These are phyloP conservation scores for Panicum virgatum DNA, from an alignment of 202 grass and related monocot species.

Conservation along the genomic window DNA sequence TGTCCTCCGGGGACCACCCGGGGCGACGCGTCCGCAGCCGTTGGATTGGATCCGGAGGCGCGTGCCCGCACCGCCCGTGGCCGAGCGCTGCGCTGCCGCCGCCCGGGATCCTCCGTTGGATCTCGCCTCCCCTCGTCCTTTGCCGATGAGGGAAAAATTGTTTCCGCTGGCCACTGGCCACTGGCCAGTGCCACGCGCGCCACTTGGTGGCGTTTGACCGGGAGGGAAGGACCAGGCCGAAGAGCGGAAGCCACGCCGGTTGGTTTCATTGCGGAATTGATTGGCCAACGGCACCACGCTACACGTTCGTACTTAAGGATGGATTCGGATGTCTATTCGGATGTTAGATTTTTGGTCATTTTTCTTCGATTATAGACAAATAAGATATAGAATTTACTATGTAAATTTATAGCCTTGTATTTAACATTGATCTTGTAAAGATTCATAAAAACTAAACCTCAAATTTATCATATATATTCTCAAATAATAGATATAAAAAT, in stretches of 20 bases:
- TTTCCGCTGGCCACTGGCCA: too few species aligned
- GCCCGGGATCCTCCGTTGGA: slow-evolving; percentile 50
- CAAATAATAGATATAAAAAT: too few species aligned
- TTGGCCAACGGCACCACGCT: background rate
- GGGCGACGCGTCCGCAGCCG: background rate
- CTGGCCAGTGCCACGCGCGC: too few species aligned
- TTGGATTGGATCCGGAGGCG: slow-evolving; percentile 15
- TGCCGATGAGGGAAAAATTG: background rate
- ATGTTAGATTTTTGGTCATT: too few species aligned
- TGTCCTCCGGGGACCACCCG: slow-evolving; percentile 43
- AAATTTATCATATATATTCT: too few species aligned
- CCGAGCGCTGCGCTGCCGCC: too few species aligned
- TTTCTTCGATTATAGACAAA: too few species aligned
- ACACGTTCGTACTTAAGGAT: background rate
- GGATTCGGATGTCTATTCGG: too few species aligned
- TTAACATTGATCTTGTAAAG: too few species aligned
- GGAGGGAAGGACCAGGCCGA: background rate
- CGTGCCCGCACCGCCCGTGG: slow-evolving; percentile 19
- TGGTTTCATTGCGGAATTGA: slow-evolving; percentile 9
- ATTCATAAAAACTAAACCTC: too few species aligned
- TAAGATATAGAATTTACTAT: too few species aligned
- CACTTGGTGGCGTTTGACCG: slow-evolving; percentile 34
- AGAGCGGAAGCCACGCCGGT: background rate
- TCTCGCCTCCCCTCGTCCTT: background rate
- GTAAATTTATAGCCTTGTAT: too few species aligned